Percentiles rank a stretch among this genome's conserved stretches.
Evolutionary conservation across 768 basidiomycete genomes (phyloP).

Genomic region (Agaricus sinodeliciosus): DNA sequence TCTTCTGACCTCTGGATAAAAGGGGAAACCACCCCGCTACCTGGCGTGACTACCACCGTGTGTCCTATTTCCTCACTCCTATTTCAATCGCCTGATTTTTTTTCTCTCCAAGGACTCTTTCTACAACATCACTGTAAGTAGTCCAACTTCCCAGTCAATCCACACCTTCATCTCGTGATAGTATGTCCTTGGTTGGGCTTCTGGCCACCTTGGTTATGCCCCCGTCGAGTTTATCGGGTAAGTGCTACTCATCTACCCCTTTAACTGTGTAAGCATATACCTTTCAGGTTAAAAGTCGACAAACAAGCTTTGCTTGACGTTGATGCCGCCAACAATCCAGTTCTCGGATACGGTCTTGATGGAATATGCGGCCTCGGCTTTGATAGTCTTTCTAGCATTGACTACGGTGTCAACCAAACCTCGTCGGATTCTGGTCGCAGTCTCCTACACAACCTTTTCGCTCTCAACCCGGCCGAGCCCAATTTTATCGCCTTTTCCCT

Average conservation of each 20-base stretch:
- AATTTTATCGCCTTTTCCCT: constrained; percentile 80
- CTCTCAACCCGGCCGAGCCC: constrained; percentile 58
- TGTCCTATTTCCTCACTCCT: constrained; percentile 15
- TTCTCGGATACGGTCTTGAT: constrained; percentile 59
- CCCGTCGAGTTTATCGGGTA: constrained; percentile 67
- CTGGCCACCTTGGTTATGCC: constrained; percentile 57
- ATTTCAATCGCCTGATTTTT: constrained; percentile 10
- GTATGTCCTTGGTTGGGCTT: constrained; percentile 82
- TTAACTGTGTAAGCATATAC: neutral
- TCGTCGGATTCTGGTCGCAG: constrained; percentile 57
- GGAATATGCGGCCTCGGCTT: constrained; percentile 79
- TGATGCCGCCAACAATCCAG: constrained; percentile 60
- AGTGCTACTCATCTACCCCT: constrained; percentile 13
- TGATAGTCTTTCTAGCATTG: constrained; percentile 67
- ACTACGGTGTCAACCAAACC: constrained; percentile 50
- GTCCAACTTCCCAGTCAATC: neutral
- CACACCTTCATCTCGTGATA: constrained; percentile 19
- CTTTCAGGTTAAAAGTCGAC: constrained; percentile 50
- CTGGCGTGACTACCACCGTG: constrained; percentile 44
- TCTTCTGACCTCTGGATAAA: constrained; percentile 79
- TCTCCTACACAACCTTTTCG: constrained; percentile 72
- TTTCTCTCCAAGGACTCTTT: constrained; percentile 29
- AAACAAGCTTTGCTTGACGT: constrained; percentile 70
- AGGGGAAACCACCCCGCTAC: constrained; percentile 38
- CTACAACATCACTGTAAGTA: constrained; percentile 59